These are phyloP conservation scores for Elongisporangium prolatum DNA, from an alignment of 352 stramenopile species.

Conservation along the genomic window DNA sequence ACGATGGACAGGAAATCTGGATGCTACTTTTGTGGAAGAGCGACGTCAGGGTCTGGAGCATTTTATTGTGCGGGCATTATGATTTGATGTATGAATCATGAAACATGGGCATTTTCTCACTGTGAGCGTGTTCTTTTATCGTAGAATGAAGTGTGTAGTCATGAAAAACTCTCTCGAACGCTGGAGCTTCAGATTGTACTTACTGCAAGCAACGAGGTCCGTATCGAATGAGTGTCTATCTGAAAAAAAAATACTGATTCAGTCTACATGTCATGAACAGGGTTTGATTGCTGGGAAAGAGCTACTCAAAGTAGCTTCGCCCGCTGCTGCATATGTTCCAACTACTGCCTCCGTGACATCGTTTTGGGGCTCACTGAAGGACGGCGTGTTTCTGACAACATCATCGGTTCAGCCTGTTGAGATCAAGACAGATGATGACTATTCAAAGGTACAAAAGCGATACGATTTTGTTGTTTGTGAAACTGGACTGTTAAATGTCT, in stretches of 20 bases:
- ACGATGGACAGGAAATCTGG: conserved; percentile 86
- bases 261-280: conserved; percentile 13
- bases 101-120: not conserved
- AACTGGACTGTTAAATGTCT: not conserved
- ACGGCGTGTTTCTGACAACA: conserved; percentile 63
- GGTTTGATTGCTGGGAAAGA: conserved; percentile 81
- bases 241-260: too few relatives aligned
- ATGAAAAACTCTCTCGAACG: conserved; percentile 80
- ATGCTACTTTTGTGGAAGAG: conserved; percentile 87
- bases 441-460: conserved; percentile 71
- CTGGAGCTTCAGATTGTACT: conserved; percentile 83
- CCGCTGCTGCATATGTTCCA: conserved; percentile 70
- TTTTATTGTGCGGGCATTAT: conserved; percentile 61
- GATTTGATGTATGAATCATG: not conserved
- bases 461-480: not conserved
- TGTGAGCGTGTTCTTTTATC: conserved; percentile 3
- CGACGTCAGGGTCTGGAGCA: conserved; percentile 81
- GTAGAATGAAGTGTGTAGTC: conserved; percentile 83
- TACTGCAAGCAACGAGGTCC: conserved; percentile 74
- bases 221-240: not conserved
- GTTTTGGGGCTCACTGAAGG: conserved; percentile 80
- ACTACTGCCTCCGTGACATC: conserved; percentile 70
- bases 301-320: conserved; percentile 69
- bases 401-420: conserved; percentile 82
- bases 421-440: conserved; percentile 86